Base-by-base conservation (phyloP, 2,329 filamentous ascomycete species). In the Niveomyces coronatus region DNA sequence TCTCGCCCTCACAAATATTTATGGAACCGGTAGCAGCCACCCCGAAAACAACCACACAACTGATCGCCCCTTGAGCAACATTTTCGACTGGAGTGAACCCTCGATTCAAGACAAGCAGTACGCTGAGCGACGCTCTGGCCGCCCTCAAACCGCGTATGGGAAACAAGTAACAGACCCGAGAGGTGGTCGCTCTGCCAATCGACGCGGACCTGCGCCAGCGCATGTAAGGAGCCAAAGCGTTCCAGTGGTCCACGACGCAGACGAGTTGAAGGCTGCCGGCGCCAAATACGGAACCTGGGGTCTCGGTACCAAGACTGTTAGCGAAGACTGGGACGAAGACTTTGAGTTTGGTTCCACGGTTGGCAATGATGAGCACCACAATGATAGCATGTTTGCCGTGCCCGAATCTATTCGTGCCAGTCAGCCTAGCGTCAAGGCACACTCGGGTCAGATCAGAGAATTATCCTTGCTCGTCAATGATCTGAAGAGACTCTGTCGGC, bases 241-340 rank as follows among this genome's bases (percentile, higher is more conserved):
- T 2, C 84, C 84, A 4, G 71, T 84, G 11, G 71, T 76, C 3
- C 79, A 79, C 23, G 83, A 86, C 49, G 60, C 49, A 58, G 81
- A 70, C 54, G 69, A 57, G 52, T 58, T 56, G 52, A 82, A 62
- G 56, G 66, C 57, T 52, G 44, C 73, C n/a, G 71, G 61, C 2
- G 63, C 71, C 37, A 88, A 87, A 50, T 89, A 86, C 52, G 82
- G 84, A 30, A 88, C 84, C 1, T 89, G 84, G 84, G 83, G 82
- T 3, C 63, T 86, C 29, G 77, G 81, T n/a, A 79, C 76, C 45
- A 88, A 88, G 56, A 81, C 76, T 13, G 79, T 79, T 9, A 88
- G 81, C 44, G 85, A 93, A 54, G 85, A 91, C 52, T 93, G 85
- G 85, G 85, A 89, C 49, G 83, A 88, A 45, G 85, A 93, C 55